A percentile compares a stretch with the other conserved stretches of the same genome.
Evolutionary conservation across 2,329 filamentous ascomycete genomes (phyloP).

Genomic region (Rutstroemia sp.): DNA sequence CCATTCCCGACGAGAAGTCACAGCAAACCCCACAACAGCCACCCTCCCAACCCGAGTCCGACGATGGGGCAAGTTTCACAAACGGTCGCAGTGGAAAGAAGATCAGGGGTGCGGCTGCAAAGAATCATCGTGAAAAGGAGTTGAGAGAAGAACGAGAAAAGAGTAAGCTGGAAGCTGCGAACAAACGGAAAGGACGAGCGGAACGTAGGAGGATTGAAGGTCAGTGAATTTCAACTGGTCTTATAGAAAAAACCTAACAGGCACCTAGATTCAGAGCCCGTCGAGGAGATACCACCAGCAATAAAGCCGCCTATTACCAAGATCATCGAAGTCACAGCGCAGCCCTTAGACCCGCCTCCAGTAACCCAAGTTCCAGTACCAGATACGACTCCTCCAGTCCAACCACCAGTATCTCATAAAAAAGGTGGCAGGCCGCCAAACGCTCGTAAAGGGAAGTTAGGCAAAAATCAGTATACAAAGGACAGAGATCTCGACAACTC

Average conservation of each 20-base stretch:
- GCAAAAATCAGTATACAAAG: conserved; percentile 77
- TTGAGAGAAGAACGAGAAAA: conserved; percentile 69
- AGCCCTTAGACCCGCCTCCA: conserved; percentile 37
- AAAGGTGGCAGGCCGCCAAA: conserved; percentile 55
- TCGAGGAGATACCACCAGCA: conserved; percentile 56
- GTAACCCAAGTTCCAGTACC: conserved; percentile 38
- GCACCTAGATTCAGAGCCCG: conserved; percentile 60
- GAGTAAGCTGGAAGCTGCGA: conserved; percentile 65
- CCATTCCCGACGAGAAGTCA: conserved; percentile 39
- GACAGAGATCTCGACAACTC: conserved; percentile 55
- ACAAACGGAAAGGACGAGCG: conserved; percentile 72
- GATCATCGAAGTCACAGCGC: conserved; percentile 20
- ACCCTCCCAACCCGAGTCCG: conserved; percentile 56
- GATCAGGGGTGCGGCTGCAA: conserved; percentile 46
- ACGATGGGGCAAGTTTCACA: conserved; percentile 49
- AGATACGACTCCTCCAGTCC: conserved; percentile 39
- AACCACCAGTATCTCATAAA: conserved; percentile 45
- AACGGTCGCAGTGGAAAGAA: conserved; percentile 52
- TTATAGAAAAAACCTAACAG: conserved; percentile 29
- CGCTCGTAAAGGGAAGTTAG: conserved; percentile 59
- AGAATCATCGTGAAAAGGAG: conserved; percentile 54
- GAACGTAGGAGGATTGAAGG: conserved; percentile 77
- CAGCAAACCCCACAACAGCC: conserved; percentile 28
- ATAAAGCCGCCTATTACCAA: conserved; percentile 30
- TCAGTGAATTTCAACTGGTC: conserved; percentile 34